A percentile compares a stretch with the other conserved stretches of the same genome.
Conservation (phyloP, 352 stramenopile species). For the Elongisporangium prolatum region DNA sequence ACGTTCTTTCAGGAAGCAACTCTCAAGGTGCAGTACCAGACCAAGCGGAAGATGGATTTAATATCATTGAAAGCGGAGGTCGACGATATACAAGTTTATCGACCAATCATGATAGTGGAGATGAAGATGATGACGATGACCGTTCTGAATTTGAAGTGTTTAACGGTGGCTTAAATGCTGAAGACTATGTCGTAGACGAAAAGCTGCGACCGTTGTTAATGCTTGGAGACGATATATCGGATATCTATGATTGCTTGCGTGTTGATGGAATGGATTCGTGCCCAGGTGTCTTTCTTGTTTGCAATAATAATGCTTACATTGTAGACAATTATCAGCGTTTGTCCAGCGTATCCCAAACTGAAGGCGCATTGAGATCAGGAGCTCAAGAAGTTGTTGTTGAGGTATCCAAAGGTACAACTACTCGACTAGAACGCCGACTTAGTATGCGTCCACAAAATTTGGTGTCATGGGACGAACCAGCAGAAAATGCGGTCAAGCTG, state of each 20-base stretch:
- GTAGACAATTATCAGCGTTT: conserved; percentile 69
- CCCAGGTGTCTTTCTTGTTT: conserved; percentile 62
- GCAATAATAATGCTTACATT: conserved; percentile 66
- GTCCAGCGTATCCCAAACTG: background rate
- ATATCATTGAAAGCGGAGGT: background rate
- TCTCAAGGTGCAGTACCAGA: background rate
- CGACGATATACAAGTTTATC: background rate
- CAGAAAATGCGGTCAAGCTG: conserved; percentile 4
- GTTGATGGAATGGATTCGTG: conserved; percentile 79
- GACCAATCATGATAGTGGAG: conserved; percentile 7
- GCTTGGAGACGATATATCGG: conserved; percentile 56
- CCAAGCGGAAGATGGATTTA: background rate
- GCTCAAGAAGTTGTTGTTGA: conserved; percentile 40
- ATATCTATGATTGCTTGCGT: conserved; percentile 65
- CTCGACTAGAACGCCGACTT: conserved; percentile 46
- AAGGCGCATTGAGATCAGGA: background rate
- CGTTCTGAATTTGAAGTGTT: conserved; percentile 5
- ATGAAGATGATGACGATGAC: conserved; percentile 17
- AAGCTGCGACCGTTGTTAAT: conserved; percentile 64
- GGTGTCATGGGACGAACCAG: background rate
- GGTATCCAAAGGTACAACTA: conserved; percentile 38
- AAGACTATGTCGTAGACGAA: conserved; percentile 47
- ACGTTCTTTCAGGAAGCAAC: background rate
- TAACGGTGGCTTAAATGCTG: conserved; percentile 1
- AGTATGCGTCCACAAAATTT: conserved; percentile 30